Evolutionary conservation across 2,329 filamentous ascomycete genomes (phyloP), one percentile per base, ranked within the genome.

Genomic region (Aspergillus vadensis): DNA sequence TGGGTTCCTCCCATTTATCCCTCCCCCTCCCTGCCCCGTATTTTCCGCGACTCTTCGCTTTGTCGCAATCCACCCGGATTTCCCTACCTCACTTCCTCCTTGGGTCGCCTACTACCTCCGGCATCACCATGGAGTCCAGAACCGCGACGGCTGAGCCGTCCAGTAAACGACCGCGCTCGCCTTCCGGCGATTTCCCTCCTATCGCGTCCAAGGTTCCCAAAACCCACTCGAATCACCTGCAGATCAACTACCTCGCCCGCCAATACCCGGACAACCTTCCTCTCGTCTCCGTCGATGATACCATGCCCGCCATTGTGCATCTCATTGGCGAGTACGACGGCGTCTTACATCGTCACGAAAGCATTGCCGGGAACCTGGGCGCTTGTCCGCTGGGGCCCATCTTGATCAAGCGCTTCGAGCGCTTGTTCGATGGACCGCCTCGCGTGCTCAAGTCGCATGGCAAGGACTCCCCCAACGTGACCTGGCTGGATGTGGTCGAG

Each of bases 401-500:
- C 55, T 79, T 96, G 63, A 86, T 96, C 69, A 92, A 92, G 76
- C 89, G 91, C 44, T 92, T 96, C 73, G 92, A 96, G 74, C 86
- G 90, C 56, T 83, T 94, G 58, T 96, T 97, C 70, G 91, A 96
- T 65, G 90, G 90, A 0, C 87, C 90, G 21, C 92, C 93, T 62
- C 87, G 83, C 30, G 83, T 87, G 59, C 83, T 82, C 68, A 90
- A 84, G 75, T 86, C 77, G 70, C 85, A 83, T 78, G 83, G 81
- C n/a, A 85, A 85, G 66, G 83, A 86, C 25, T 79, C 83, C 32
- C 84, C 83, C 4, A 83, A 82, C 5, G 84, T 95, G 58, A 89
- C 87, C 12, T 97, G 92, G 92, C 81, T 95, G 41, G 92, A 96
- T 70, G 88, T 96, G 55, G 90, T 96, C 66, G 87, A 90, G 65